Conservation (phyloP, 2,329 filamentous ascomycete genomes). For the Gnomoniopsis sp. region DNA sequence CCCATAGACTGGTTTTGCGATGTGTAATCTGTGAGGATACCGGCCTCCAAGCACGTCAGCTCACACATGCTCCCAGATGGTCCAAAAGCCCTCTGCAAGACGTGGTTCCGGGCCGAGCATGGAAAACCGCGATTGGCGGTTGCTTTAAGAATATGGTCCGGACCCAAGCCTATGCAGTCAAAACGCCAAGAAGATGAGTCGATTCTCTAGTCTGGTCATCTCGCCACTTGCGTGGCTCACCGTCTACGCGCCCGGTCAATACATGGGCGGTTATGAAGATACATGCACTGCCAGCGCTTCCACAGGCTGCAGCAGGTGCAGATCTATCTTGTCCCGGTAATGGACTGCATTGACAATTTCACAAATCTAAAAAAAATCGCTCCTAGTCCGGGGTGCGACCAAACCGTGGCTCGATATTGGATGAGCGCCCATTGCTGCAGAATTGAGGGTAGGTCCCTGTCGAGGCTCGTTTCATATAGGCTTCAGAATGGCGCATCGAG, state of each 20-base stretch:
- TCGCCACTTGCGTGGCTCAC: background rate
- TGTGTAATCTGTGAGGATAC: background rate
- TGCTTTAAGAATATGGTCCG: background rate
- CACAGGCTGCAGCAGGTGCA: constrained; percentile 4
- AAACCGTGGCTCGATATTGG: constrained; percentile 9
- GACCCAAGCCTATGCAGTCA: background rate
- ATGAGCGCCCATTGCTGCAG: constrained; percentile 1
- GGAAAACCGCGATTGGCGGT: background rate
- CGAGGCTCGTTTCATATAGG: constrained; percentile 26
- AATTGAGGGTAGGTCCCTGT: constrained; percentile 7
- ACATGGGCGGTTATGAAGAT: constrained; percentile 11
- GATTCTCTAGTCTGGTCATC: constrained; percentile 13
- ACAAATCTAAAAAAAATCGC: background rate
- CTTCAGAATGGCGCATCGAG: constrained; percentile 24
- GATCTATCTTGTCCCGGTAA: background rate
- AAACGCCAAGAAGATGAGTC: constrained; percentile 9
- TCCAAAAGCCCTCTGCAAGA: background rate
- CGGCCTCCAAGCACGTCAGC: background rate
- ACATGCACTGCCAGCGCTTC: constrained; percentile 5
- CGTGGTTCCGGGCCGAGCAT: background rate
- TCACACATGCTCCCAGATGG: background rate
- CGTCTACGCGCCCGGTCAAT: constrained; percentile 7
- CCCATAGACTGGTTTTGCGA: background rate
- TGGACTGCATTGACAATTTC: constrained; percentile 9
- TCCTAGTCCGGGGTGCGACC: constrained; percentile 1